Conservation (phyloP, 371 early-diverging fungal species). For the Mucor ambiguus region DNA sequence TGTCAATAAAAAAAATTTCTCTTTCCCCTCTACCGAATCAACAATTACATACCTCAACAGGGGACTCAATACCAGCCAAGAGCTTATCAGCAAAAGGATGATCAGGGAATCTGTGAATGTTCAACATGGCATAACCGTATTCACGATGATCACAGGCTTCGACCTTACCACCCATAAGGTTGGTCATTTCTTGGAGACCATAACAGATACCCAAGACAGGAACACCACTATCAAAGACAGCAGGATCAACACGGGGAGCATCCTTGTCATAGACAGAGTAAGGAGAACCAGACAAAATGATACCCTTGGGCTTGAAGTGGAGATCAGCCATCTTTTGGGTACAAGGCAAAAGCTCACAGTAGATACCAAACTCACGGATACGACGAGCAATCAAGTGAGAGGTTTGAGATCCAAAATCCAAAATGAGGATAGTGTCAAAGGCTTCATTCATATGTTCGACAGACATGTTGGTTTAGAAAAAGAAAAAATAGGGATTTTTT, state of each 20-base stretch:
- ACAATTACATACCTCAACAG: slow-evolving; percentile 47
- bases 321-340: slow-evolving; percentile 92
- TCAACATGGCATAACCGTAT: slow-evolving; percentile 90
- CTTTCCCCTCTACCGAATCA: not conserved
- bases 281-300: slow-evolving; percentile 95
- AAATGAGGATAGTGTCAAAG: slow-evolving; percentile 96
- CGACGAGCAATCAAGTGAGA: slow-evolving; percentile 97
- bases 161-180: slow-evolving; percentile 86
- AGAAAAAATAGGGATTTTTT: slow-evolving; percentile 9
- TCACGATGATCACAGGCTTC: slow-evolving; percentile 90
- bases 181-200: slow-evolving; percentile 95
- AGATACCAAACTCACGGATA: slow-evolving; percentile 95
- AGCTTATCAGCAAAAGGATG: slow-evolving; percentile 69
- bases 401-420: slow-evolving; percentile 98
- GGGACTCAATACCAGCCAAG: slow-evolving; percentile 75
- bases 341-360: slow-evolving; percentile 97
- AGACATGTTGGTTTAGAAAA: slow-evolving; percentile 18
- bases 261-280: slow-evolving; percentile 95
- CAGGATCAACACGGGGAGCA: slow-evolving; percentile 94
- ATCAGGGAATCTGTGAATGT: slow-evolving; percentile 60
- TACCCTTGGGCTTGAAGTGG: slow-evolving; percentile 94
- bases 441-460: slow-evolving; percentile 65
- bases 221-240: slow-evolving; percentile 85
- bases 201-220: slow-evolving; percentile 98
- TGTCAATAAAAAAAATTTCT: slow-evolving; percentile 8